Conservation (phyloP, 306 rosid genomes). For the Trifolium fragiferum region DNA sequence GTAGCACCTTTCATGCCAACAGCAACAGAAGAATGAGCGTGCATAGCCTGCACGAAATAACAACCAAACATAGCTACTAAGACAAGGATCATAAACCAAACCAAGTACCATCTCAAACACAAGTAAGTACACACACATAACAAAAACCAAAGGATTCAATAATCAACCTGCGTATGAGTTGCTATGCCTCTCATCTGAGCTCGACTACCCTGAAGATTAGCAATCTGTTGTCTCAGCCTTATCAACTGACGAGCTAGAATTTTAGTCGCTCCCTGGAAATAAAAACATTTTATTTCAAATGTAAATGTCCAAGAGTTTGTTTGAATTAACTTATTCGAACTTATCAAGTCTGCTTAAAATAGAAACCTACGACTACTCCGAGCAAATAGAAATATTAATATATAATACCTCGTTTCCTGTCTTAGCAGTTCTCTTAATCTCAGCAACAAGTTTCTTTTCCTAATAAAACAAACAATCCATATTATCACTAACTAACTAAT, state of each 20-base stretch:
- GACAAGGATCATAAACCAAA: slow-evolving; percentile 35
- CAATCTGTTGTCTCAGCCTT: slow-evolving; percentile 94
- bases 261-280: slow-evolving; percentile 83
- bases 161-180: slow-evolving; percentile 91
- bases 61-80: slow-evolving; percentile 12
- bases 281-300: slow-evolving; percentile 28
- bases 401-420: slow-evolving; percentile 84
- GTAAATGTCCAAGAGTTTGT: background rate
- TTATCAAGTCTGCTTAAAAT: slow-evolving; percentile 11
- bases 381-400: slow-evolving; percentile 22
- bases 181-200: slow-evolving; percentile 99
- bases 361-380: background rate
- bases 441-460: slow-evolving; percentile 94
- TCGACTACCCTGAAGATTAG: slow-evolving; percentile 97
- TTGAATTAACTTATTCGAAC: background rate
- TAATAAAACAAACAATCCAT: slow-evolving; percentile 46
- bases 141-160: slow-evolving; percentile 27
- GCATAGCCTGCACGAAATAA: slow-evolving; percentile 76
- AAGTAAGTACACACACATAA: background rate
- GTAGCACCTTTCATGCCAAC: slow-evolving; percentile 93
- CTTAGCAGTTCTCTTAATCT: slow-evolving; percentile 97
- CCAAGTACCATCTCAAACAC: background rate
- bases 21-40: slow-evolving; percentile 93
- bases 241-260: slow-evolving; percentile 89
- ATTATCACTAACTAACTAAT: slow-evolving; percentile 3